phyloP scores from a whole-genome alignment of 2,329 filamentous ascomycete species.

The Scedosporium minutisporum region DNA sequence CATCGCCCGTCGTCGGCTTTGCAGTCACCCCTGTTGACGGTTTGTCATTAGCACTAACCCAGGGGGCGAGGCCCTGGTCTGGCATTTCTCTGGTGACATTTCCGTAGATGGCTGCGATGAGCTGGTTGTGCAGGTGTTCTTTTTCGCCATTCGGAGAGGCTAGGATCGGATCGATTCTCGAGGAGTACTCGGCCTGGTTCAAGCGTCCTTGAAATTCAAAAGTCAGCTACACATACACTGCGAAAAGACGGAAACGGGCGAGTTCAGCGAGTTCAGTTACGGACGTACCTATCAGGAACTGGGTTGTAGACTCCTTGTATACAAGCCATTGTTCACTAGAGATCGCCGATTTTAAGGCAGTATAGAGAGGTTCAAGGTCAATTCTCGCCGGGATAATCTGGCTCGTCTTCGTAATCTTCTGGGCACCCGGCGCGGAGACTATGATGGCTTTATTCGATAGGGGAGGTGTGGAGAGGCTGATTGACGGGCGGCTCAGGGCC shows the following conservation, averaged over 20 bases:
- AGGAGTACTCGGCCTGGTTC: constrained; percentile 52
- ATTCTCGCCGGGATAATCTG: constrained; percentile 57
- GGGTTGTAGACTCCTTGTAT: constrained; percentile 54
- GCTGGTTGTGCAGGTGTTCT: constrained; percentile 58
- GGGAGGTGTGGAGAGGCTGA: constrained; percentile 49
- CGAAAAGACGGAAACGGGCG: not conserved
- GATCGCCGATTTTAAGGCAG: constrained; percentile 49
- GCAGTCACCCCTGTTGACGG: constrained; percentile 44
- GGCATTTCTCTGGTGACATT: constrained; percentile 63
- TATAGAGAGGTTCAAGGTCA: constrained; percentile 57
- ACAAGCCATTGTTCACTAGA: constrained; percentile 51
- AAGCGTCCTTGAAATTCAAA: constrained; percentile 39
- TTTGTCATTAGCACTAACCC: constrained; percentile 65
- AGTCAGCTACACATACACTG: not conserved
- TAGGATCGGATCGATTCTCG: constrained; percentile 51
- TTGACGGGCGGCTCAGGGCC: constrained; percentile 53
- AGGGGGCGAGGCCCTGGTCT: constrained; percentile 56
- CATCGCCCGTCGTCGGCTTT: constrained; percentile 56
- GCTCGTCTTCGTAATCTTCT: constrained; percentile 48
- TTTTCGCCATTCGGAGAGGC: constrained; percentile 47
- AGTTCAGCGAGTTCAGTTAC: not conserved
- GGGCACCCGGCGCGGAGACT: constrained; percentile 36
- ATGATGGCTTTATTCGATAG: constrained; percentile 48
- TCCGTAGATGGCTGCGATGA: constrained; percentile 56
- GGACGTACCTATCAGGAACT: constrained; percentile 50